Percentiles rank a stretch among this genome's conserved stretches.
These are phyloP conservation scores for Isochrysis galbana DNA, from an alignment of 78 protist species.

Conservation along the genomic window DNA sequence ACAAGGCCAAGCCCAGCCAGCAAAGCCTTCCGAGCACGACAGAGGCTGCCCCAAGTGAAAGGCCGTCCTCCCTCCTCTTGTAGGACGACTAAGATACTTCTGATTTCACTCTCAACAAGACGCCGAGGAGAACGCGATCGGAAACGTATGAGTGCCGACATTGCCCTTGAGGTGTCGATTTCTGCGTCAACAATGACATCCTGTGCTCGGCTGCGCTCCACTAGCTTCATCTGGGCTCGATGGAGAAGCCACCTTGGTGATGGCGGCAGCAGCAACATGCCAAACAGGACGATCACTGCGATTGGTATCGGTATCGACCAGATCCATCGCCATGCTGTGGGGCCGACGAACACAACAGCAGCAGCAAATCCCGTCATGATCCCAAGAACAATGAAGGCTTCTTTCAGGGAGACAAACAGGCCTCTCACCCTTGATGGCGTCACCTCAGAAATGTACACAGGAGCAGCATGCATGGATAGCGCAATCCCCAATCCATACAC, in stretches of 20 bases:
- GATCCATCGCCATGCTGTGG: too few species aligned
- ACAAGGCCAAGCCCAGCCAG: background rate
- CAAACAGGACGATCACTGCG: background rate
- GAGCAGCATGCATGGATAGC: conserved; percentile 1
- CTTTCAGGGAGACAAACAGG: background rate
- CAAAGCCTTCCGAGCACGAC: background rate
- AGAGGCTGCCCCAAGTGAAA: background rate
- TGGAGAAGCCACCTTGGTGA: conserved; percentile 1
- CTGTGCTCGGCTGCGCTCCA: too few species aligned
- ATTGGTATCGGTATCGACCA: background rate
- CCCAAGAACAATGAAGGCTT: background rate
- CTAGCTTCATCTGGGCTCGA: too few species aligned
- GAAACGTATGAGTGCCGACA: background rate
- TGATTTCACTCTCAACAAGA: background rate
- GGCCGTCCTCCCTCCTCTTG: background rate
- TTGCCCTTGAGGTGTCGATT: background rate
- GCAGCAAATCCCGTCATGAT: background rate
- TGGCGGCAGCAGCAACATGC: background rate
- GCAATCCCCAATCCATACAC: background rate
- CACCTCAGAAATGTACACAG: conserved; percentile 8
- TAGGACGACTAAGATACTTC: too few species aligned
- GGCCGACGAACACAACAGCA: background rate
- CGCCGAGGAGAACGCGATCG: background rate
- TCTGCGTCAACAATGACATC: too few species aligned
- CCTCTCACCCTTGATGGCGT: background rate